Base-by-base conservation (phyloP, 2,329 filamentous ascomycete genomes). In the Alternaria sp. region DNA sequence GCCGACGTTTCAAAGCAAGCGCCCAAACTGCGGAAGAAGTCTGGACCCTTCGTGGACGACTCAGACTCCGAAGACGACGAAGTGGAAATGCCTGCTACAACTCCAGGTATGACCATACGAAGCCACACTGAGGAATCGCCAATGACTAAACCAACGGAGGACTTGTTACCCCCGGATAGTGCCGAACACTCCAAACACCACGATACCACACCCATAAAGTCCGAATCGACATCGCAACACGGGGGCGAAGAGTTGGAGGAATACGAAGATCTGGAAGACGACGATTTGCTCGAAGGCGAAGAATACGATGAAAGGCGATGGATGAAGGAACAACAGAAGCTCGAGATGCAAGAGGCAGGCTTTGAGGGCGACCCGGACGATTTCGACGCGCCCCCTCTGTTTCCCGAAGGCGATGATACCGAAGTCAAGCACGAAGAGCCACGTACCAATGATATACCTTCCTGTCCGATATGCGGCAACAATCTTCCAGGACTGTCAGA, bases 381-480 rank as follows among this genome's bases (percentile, higher is more conserved):
- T 68, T 86, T 86, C 4, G 85, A 88, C 63, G 81, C 68, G 12
- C 69, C 69, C 6, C 54, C 62, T 3, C 58, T 79, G 32, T 77
- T 83, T 10, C 75, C 74, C 21, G 71, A 76, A 13, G 63, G 71
- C 13, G 59, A 72, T 17, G 66, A 62, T n/a, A 62, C 54, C 7
- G 56, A 65, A 7, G 32, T 52, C 5, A 55, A 49, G 5, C 49
- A 28, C 23, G 56, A 64, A 40, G 47, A 54, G 10, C 47, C 61
- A 28, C 51, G 54, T 2, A 74, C 79, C 45, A 73, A 72, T 15
- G 57, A 66, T 30, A 56, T 54, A 6, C 72, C 81, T 3, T 76
- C 80, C 23, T 98, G 94, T 77, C 95, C 95, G 1, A 89, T 98
- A 26, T 98, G 96, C 78, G 87, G 86, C 70, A 83, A 84, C 2